phyloP scores from a whole-genome alignment of 2,329 filamentous ascomycete species.

The Aspergillus candidus region DNA sequence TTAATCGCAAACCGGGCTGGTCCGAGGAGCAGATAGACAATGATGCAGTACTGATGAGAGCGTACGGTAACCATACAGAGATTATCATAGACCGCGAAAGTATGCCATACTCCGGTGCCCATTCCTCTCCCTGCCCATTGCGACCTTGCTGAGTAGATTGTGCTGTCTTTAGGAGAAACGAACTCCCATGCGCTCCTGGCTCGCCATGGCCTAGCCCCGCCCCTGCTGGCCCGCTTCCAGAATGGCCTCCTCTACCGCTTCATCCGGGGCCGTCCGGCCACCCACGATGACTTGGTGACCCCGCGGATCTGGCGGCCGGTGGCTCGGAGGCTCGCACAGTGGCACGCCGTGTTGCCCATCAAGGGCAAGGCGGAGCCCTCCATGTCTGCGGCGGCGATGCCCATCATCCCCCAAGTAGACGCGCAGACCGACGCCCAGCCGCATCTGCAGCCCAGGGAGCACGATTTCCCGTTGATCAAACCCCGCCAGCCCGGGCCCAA shows the following conservation, averaged over 20 bases:
- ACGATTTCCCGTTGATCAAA: constrained; percentile 38
- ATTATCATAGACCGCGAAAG: constrained; percentile 93
- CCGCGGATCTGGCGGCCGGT: constrained; percentile 71
- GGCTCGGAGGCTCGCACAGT: constrained; percentile 78
- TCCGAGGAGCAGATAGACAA: constrained; percentile 72
- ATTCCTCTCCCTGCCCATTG: constrained; percentile 23
- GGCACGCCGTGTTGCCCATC: constrained; percentile 71
- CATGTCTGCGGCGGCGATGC: constrained; percentile 11
- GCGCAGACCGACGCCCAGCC: constrained; percentile 10
- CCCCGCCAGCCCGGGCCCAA: constrained; percentile 72
- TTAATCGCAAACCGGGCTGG: constrained; percentile 53
- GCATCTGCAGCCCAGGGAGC: constrained; percentile 7
- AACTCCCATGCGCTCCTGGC: constrained; percentile 78
- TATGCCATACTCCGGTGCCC: constrained; percentile 41
- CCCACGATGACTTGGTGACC: constrained; percentile 70
- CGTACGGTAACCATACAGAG: constrained; percentile 91
- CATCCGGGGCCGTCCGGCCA: constrained; percentile 73
- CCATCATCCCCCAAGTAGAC: constrained; percentile 19
- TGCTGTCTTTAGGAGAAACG: constrained; percentile 48
- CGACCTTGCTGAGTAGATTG: constrained; percentile 31
- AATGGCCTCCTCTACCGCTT: constrained; percentile 96
- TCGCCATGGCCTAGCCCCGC: constrained; percentile 73
- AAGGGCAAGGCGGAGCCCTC: constrained; percentile 36
- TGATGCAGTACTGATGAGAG: constrained; percentile 81
- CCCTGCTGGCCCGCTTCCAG: constrained; percentile 82